Base-by-base conservation (phyloP, 83 land plant species). In the Picea abies region DNA sequence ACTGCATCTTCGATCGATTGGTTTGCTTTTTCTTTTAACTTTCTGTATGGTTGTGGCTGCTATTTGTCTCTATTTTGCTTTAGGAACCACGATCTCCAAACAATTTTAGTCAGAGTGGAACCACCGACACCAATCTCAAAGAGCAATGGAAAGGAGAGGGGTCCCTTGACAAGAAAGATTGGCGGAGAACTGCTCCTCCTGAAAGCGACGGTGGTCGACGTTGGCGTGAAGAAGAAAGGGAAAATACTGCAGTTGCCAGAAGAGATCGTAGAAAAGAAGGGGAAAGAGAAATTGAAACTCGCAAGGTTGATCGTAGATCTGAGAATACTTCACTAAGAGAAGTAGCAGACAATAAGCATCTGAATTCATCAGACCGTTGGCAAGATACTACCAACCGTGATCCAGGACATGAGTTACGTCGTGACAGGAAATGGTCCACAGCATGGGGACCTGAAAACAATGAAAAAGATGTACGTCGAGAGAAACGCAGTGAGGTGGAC, bases 401-500 rank as follows among this genome's bases (percentile, higher is more conserved):
- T 64, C 80, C 91, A 65, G 83, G 37, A 9, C 88, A 83, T 91
- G 97, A 96, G 22, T 52, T 86, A 56, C 89, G 95, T 4, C 91
- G 98, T 61, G 98, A 94, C 44, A 90, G 88, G 87, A 97, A 96
- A 80, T 97, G 99, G 98, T 94, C 93, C 77, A 87, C 91, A 63
- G 93, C 96, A 60, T 98, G 99, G 99, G 99, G 99, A 61, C 98
- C 99, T 23, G 99, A 94, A 26, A 97, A 96, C 17, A 96, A 92
- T 80, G 97, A 96, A 19, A 93, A 92, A 82, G 96, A 96, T 19
- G 65, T 85, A 0, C 93, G 96, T 23, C 29, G 83, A 79, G 99
- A 97, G 26, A 97, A 90, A 79, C 88, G 84, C 82, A 14, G 79
- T 3, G 95, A 92, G 35, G 35, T 78, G 1, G 98, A 97, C 26